phyloP scores from a whole-genome alignment of 306 rosid genomes.

The Herpetospermum pedunculosum region DNA sequence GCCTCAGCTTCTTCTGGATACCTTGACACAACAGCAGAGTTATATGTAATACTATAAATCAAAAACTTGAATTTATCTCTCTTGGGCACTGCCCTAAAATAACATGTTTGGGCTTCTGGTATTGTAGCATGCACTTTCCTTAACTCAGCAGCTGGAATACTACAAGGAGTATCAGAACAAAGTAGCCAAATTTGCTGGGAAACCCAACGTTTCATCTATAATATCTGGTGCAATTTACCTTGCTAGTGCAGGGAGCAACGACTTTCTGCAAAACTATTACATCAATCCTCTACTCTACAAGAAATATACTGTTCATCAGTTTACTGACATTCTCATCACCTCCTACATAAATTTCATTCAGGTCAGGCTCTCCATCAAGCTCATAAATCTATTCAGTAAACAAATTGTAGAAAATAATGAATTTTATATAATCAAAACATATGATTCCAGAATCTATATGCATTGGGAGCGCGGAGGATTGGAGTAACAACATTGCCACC shows the following conservation, averaged over 20 bases:
- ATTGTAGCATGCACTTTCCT: conserved; percentile 38
- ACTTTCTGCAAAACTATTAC: conserved; percentile 63
- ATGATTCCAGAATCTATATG: conserved; percentile 37
- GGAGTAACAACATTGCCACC: conserved; percentile 64
- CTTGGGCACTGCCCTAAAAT: not conserved
- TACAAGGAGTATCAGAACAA: conserved; percentile 44
- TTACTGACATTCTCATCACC: conserved; percentile 38
- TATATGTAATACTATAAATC: conserved; percentile 26
- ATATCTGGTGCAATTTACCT: conserved; percentile 44
- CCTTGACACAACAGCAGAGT: conserved; percentile 32
- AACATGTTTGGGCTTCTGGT: not conserved
- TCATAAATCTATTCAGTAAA: not conserved
- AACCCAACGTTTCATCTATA: conserved; percentile 31
- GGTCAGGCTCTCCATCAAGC: conserved; percentile 16
- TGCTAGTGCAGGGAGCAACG: conserved; percentile 43
- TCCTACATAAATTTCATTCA: conserved; percentile 33
- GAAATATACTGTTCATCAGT: conserved; percentile 31
- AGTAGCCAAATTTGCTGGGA: conserved; percentile 33
- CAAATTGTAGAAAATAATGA: not conserved
- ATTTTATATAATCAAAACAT: not conserved
- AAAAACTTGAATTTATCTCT: not conserved
- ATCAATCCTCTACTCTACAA: conserved; percentile 38
- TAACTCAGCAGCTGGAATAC: conserved; percentile 41
- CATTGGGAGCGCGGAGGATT: conserved; percentile 55
- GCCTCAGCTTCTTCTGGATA: conserved; percentile 68